Conservation (phyloP, 805 yeast genomes). For the Lipomyces mesembrius region DNA sequence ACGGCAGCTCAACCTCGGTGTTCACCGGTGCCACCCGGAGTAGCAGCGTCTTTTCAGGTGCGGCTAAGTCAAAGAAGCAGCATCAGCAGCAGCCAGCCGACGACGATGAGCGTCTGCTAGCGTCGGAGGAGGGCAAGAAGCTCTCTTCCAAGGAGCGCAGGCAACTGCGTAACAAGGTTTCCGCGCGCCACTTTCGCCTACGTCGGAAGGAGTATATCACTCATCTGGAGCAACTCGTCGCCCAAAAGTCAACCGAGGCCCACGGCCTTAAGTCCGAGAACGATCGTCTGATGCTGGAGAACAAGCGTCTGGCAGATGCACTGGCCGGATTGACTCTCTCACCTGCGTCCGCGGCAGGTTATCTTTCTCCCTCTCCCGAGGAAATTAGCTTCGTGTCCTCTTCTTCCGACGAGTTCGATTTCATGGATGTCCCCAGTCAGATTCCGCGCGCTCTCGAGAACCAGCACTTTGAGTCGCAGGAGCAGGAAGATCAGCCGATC, state of each 20-base stretch:
- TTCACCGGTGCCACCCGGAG: slow-evolving; percentile 5
- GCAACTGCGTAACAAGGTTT: slow-evolving; percentile 43
- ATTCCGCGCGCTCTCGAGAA: background rate
- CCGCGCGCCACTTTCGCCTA: slow-evolving; percentile 44
- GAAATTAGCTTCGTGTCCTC: background rate
- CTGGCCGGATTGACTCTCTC: slow-evolving; percentile 25
- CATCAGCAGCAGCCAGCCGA: slow-evolving; percentile 27
- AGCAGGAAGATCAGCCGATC: slow-evolving; percentile 8
- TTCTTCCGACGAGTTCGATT: slow-evolving; percentile 9
- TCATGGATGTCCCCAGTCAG: background rate
- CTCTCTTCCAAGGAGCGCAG: slow-evolving; percentile 43
- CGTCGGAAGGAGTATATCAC: slow-evolving; percentile 44
- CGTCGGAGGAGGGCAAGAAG: slow-evolving; percentile 41
- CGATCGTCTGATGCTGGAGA: slow-evolving; percentile 30
- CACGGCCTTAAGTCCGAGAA: slow-evolving; percentile 36
- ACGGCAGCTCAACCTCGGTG: slow-evolving; percentile 1
- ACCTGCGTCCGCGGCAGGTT: slow-evolving; percentile 13
- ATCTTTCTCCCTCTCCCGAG: slow-evolving; percentile 7
- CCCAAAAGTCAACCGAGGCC: slow-evolving; percentile 38
- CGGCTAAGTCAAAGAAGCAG: slow-evolving; percentile 1
- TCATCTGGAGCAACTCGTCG: slow-evolving; percentile 42
- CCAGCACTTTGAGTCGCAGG: slow-evolving; percentile 3
- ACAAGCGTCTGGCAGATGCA: slow-evolving; percentile 28
- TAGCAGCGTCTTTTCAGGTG: background rate
- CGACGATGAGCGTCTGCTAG: slow-evolving; percentile 44